A percentile compares a stretch with the other conserved stretches of the same genome.
phyloP scores from a whole-genome alignment of 768 basidiomycete genomes.

The Tulasnella sp. region DNA sequence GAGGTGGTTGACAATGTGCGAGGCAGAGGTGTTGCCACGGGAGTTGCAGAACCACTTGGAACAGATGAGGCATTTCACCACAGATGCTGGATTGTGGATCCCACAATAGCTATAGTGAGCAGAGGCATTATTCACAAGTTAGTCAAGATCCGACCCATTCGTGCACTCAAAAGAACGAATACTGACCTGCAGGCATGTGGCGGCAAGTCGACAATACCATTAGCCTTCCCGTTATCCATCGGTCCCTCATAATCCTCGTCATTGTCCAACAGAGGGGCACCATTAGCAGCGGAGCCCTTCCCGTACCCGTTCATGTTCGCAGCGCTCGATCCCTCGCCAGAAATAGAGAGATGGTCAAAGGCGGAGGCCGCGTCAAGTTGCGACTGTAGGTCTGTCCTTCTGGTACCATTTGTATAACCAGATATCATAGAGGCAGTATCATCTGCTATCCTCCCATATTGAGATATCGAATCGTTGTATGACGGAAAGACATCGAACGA shows the following conservation, averaged over 20 bases:
- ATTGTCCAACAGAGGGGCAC: slow-evolving; percentile 26
- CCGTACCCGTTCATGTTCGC: slow-evolving; percentile 6
- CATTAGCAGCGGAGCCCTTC: slow-evolving; percentile 24
- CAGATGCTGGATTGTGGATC: slow-evolving; percentile 92
- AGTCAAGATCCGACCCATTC: too few relatives aligned
- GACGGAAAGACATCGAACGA: slow-evolving; percentile 12
- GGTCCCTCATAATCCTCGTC: slow-evolving; percentile 88
- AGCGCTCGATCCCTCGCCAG: slow-evolving; percentile 8
- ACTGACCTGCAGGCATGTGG: slow-evolving; percentile 90
- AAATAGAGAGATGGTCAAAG: slow-evolving; percentile 20
- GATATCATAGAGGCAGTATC: slow-evolving; percentile 24
- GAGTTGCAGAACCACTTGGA: slow-evolving; percentile 99
- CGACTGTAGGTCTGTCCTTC: slow-evolving; percentile 12
- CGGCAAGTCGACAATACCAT: slow-evolving; percentile 63
- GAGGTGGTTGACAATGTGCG: slow-evolving; percentile 97
- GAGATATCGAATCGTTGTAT: slow-evolving; percentile 20
- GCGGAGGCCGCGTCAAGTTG: slow-evolving; percentile 17
- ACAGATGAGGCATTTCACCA: slow-evolving; percentile 89
- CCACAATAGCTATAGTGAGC: slow-evolving; percentile 75
- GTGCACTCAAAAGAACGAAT: too few relatives aligned
- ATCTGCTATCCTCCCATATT: slow-evolving; percentile 23
- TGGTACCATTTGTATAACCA: slow-evolving; percentile 22
- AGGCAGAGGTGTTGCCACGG: slow-evolving; percentile 92
- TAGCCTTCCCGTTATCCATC: slow-evolving; percentile 81
- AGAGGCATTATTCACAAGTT: too few relatives aligned